Percentiles rank a stretch among this genome's conserved stretches.
Conservation (phyloP, 106 monocot species). For the Triglochin maritima region DNA sequence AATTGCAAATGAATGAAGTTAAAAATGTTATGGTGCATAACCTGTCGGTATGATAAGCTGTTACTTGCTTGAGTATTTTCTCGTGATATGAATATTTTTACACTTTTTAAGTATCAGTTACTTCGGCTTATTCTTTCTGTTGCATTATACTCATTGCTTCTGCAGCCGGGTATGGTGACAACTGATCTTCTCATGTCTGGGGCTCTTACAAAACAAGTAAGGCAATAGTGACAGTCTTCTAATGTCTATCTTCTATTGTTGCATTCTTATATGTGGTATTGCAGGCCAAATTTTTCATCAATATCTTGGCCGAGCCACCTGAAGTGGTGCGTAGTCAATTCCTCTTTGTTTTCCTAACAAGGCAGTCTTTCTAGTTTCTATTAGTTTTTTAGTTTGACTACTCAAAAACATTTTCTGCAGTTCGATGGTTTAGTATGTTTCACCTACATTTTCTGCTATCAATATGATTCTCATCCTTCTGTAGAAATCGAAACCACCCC, state of each 20-base stretch:
- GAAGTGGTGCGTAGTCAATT: constrained; percentile 54
- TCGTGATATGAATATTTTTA: background rate
- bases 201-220: constrained; percentile 87
- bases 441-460: no score
- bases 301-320: constrained; percentile 92
- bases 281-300: constrained; percentile 98
- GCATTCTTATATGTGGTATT: constrained; percentile 3
- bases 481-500: no score
- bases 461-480: no score
- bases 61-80: background rate
- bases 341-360: background rate
- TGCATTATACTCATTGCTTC: constrained; percentile 5
- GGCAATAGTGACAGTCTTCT: background rate
- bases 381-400: no score
- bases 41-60: constrained; percentile 46
- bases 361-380: no score
- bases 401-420: no score
- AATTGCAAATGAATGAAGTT: constrained; percentile 87
- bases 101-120: background rate
- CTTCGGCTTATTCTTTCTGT: background rate
- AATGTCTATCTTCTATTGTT: background rate
- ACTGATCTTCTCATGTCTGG: constrained; percentile 99
- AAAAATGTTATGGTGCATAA: constrained; percentile 97
- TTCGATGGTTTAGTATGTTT: no score
- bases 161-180: constrained; percentile 99